Conservation (phyloP, 225 moss, liverwort and hornwort species). For the Climacium dendroides region DNA sequence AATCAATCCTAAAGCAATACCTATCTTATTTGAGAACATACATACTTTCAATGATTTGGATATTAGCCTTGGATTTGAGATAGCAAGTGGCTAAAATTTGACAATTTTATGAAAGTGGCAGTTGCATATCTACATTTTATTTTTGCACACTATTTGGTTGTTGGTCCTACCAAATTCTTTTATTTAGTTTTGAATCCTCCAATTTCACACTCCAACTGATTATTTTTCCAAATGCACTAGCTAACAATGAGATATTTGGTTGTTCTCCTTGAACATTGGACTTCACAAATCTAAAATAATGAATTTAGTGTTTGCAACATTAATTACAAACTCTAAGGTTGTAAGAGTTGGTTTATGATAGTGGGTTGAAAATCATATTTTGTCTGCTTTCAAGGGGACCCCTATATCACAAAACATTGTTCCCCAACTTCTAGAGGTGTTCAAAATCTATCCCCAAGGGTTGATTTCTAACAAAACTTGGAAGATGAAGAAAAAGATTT, state of each 20-base stretch:
- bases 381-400: rapidly evolving
- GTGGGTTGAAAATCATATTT: not conserved
- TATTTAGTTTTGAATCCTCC: too few species aligned
- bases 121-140: too few species aligned
- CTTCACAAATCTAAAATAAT: not conserved
- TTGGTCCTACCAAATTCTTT: too few species aligned
- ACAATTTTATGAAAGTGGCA: too few species aligned
- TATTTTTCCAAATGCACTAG: too few species aligned
- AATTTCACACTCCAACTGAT: too few species aligned
- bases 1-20: rapidly evolving
- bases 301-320: not conserved
- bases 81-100: too few species aligned
- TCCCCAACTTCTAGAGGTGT: rapidly evolving
- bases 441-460: not conserved
- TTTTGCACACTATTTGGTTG: too few species aligned
- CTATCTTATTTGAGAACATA: too few species aligned
- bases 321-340: not conserved
- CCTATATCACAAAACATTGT: not conserved
- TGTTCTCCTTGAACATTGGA: not conserved
- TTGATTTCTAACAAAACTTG: rapidly evolving
- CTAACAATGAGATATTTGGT: too few species aligned
- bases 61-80: too few species aligned
- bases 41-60: too few species aligned
- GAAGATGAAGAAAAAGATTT: not conserved
- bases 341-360: not conserved